Conservation (phyloP, 176 grass and related monocot genomes). For the Avena sativa region DNA sequence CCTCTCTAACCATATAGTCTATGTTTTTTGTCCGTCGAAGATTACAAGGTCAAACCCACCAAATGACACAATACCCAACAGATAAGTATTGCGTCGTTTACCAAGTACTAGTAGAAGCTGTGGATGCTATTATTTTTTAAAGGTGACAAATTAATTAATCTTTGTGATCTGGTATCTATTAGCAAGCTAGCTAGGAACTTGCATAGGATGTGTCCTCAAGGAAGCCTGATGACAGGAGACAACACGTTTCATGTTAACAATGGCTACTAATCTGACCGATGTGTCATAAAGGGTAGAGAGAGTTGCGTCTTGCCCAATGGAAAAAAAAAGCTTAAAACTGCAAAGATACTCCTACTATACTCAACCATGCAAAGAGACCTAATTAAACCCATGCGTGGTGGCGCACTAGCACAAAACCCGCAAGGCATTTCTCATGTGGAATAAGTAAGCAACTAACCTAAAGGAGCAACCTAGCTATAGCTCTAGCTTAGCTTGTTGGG, state of each 20-base stretch:
- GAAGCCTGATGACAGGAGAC: neutral
- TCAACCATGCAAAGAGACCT: neutral
- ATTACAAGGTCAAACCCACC: neutral
- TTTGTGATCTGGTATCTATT: neutral
- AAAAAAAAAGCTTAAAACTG: neutral
- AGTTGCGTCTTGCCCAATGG: neutral
- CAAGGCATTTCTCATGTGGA: constrained; percentile 18
- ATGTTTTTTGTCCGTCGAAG: neutral
- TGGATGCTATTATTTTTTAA: neutral
- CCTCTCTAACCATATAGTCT: too few species aligned
- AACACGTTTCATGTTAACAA: constrained; percentile 14
- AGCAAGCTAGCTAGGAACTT: neutral
- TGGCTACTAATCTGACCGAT: neutral
- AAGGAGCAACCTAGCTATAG: constrained; percentile 12
- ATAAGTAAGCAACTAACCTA: neutral
- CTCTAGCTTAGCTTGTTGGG: neutral
- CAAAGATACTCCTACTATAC: constrained; percentile 1
- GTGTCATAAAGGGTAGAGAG: neutral
- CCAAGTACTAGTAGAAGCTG: neutral
- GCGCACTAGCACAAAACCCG: constrained; percentile 18
- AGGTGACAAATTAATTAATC: neutral
- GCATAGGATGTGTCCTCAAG: neutral
- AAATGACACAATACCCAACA: neutral
- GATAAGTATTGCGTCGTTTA: neutral
- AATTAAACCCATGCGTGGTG: constrained; percentile 4